Evolutionary conservation across 495 filamentous ascomycete genomes (phyloP).

Genomic region (Hyaloscypha hepaticicola): DNA sequence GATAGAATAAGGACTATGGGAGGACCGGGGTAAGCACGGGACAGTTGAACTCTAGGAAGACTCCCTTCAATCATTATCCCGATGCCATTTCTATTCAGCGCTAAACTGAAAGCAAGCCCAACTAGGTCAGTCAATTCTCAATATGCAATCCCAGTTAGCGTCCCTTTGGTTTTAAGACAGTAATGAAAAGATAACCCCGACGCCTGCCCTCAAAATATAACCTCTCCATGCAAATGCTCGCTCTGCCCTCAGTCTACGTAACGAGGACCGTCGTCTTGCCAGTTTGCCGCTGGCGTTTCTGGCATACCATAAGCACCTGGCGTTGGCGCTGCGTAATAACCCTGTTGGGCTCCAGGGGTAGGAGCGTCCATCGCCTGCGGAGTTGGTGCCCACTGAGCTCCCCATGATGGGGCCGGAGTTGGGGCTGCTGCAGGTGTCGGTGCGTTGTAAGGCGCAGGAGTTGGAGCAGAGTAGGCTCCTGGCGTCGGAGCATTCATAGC

Average conservation of each 20-base stretch:
- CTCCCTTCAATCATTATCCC: not conserved
- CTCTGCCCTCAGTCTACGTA: slow-evolving; percentile 47
- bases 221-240: not conserved
- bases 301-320: slow-evolving; percentile 69
- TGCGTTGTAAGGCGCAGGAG: slow-evolving; percentile 49
- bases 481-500: slow-evolving; percentile 78
- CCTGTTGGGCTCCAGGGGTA: slow-evolving; percentile 49
- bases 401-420: slow-evolving; percentile 35
- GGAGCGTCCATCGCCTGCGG: slow-evolving; percentile 63
- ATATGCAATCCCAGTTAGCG: slow-evolving; percentile 1
- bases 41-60: not conserved
- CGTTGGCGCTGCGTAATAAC: slow-evolving; percentile 71
- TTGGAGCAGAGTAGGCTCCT: slow-evolving; percentile 53
- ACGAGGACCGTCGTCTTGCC: slow-evolving; percentile 57
- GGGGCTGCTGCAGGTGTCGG: slow-evolving; percentile 50
- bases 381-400: slow-evolving; percentile 55
- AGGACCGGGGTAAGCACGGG: not conserved
- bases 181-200: not conserved
- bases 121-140: not conserved
- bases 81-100: slow-evolving; percentile 1
- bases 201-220: slow-evolving; percentile 1
- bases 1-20: not conserved
- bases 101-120: not conserved
- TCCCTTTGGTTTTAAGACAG: slow-evolving; percentile 20
- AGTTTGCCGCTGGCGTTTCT: slow-evolving; percentile 72